These are phyloP conservation scores for Lachnellula cervina DNA, from an alignment of 2,329 filamentous ascomycete species.

Conservation along the genomic window DNA sequence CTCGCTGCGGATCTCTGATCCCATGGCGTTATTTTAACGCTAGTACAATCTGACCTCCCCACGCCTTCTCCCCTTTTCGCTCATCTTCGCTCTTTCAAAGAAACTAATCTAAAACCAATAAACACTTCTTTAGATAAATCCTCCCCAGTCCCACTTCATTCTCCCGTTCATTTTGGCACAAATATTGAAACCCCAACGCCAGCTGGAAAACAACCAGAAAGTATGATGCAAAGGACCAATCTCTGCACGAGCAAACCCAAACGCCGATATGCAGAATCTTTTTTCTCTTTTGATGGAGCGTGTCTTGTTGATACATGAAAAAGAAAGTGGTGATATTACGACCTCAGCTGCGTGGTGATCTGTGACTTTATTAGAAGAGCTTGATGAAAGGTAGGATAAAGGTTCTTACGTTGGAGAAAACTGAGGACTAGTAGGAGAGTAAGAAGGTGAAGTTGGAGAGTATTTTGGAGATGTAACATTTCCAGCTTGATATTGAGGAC, in stretches of 20 bases:
- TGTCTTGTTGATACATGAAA: conserved; percentile 28
- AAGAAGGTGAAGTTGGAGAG: conserved; percentile 25
- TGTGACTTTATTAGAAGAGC: conserved; percentile 9
- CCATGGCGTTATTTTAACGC: background rate
- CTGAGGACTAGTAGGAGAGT: conserved; percentile 27
- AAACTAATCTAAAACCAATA: conserved; percentile 6
- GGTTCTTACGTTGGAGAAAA: conserved; percentile 26
- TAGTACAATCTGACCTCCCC: background rate
- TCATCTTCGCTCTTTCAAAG: background rate
- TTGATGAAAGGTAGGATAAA: too few relatives aligned
- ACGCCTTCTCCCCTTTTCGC: background rate
- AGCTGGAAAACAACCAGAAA: conserved; percentile 4
- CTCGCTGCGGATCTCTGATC: background rate
- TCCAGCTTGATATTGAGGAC: conserved; percentile 23
- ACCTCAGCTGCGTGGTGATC: conserved; percentile 23
- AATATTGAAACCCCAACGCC: conserved; percentile 12
- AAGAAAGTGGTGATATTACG: conserved; percentile 6
- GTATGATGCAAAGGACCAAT: conserved; percentile 12
- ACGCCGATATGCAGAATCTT: conserved; percentile 21
- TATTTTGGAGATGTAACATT: conserved; percentile 36
- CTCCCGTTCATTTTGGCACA: background rate
- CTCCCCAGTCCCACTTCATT: conserved; percentile 1
- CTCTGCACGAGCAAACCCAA: conserved; percentile 12
- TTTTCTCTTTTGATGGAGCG: conserved; percentile 20
- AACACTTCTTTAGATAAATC: conserved; percentile 2